A percentile compares a stretch with the other conserved stretches of the same genome.
Conservation (phyloP, 768 basidiomycete genomes). For the Strobilomyces dryophilus region DNA sequence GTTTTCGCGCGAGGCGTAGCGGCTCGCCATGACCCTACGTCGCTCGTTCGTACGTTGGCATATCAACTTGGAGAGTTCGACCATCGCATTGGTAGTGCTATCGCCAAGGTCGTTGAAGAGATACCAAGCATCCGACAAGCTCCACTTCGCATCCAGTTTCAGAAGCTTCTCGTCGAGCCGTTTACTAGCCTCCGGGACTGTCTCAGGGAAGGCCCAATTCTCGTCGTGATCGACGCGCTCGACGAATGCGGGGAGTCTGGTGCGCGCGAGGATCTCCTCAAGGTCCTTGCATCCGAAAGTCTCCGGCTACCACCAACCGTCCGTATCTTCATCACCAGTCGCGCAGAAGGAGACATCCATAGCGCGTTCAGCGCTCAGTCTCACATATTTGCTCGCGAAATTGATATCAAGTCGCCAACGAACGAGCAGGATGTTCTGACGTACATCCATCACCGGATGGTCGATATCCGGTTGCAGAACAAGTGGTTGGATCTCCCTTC, state of each 20-base stretch:
- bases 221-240: constrained; percentile 34
- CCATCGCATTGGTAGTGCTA: constrained; percentile 23
- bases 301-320: constrained; percentile 18
- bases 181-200: constrained; percentile 14
- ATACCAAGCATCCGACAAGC: constrained; percentile 29
- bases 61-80: constrained; percentile 34
- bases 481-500: constrained; percentile 22
- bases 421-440: constrained; percentile 25
- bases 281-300: constrained; percentile 24
- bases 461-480: constrained; percentile 25
- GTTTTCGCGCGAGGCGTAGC: constrained; percentile 33
- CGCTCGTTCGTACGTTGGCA: constrained; percentile 33
- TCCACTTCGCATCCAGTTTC: constrained; percentile 30
- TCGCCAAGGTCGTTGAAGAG: constrained; percentile 23
- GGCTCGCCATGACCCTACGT: constrained; percentile 26
- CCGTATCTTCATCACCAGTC: constrained; percentile 32
- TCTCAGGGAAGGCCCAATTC: constrained; percentile 24
- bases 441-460: constrained; percentile 26
- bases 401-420: constrained; percentile 25
- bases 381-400: constrained; percentile 15
- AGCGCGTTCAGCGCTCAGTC: constrained; percentile 8
- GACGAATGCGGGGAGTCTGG: constrained; percentile 30
- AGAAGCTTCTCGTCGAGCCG: constrained; percentile 31
- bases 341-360: constrained; percentile 29
- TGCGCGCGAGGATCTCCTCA: constrained; percentile 26